Evolutionary conservation across 306 rosid genomes (phyloP), one percentile per base, ranked within the genome.

Genomic region (Corylus avellana): DNA sequence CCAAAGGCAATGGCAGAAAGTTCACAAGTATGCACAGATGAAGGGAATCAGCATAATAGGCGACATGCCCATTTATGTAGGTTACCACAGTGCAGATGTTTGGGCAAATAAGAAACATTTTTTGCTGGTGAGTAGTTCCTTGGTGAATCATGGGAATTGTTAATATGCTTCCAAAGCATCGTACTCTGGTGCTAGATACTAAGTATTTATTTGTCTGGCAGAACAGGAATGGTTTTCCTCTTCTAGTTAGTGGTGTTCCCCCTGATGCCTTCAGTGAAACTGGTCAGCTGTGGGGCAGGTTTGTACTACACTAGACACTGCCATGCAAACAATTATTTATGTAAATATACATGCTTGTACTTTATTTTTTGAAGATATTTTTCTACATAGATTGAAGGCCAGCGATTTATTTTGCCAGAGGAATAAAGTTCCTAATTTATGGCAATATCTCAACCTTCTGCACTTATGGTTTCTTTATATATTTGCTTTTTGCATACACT

Each of bases 271-370:
- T 94, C 86, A 94, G 98, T 42, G 94, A 92, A 83, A 94, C 98
- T 75, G 98, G 97, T 81, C 98, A 92, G 87, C 96, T 94, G 29
- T 94, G 97, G 98, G 97, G 89, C 91, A 94, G 97, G 98, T 94
- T 73, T 62, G 73, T 48, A 62, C 20, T 50, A 9, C 62, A 44
- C 80, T 46, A 44, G 48, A 67, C 79, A 11, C 61, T 59, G 20
- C 59, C 58, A 32, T 35, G 55, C 14, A 57, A 56, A 55, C 50
- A 14, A 75, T 77, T 47, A 20, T 22, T 58, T 27, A 67, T n/a
- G 42, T 67, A 67, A 62, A 64, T 39, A 39, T 8, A 2, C 8
- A 13, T 67, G 20, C 48, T 67, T 14, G 49, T 12, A 7, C 14
- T 58, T 22, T 2, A 8, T 20, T 22, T 67, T 67, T 18, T 10